These are phyloP conservation scores for Trichoderma sp. DNA, from an alignment of 2,329 filamentous ascomycete genomes.

Conservation along the genomic window DNA sequence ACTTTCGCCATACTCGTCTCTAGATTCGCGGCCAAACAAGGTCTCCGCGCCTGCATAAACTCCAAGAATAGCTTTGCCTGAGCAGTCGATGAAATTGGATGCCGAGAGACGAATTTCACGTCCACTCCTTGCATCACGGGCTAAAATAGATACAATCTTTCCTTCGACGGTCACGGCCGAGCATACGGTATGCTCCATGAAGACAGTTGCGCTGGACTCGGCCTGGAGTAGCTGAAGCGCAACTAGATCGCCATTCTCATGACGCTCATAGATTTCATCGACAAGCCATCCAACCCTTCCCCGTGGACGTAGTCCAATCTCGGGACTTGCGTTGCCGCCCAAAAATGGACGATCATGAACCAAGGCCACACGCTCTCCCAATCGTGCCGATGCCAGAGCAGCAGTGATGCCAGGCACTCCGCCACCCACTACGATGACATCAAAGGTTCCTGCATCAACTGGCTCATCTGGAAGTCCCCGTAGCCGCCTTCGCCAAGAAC, in stretches of 20 bases:
- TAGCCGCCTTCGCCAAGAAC: not conserved
- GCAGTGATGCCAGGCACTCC: not conserved
- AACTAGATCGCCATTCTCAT: not conserved
- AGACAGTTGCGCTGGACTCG: not conserved
- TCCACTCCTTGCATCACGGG: not conserved
- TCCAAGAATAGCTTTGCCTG: conserved; percentile 2
- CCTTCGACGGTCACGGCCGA: not conserved
- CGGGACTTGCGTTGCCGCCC: conserved; percentile 9
- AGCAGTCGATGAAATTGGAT: not conserved
- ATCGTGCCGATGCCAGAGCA: not conserved
- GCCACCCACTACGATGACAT: not conserved
- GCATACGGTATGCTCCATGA: not conserved
- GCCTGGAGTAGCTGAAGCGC: not conserved
- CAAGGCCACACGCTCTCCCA: not conserved
- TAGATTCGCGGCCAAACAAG: not conserved
- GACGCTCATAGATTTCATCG: conserved; percentile 8
- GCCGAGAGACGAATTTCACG: not conserved
- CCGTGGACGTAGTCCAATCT: conserved; percentile 2
- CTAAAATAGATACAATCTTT: not conserved
- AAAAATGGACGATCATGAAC: conserved; percentile 1
- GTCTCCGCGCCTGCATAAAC: not conserved
- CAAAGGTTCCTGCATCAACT: not conserved
- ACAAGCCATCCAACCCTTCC: not conserved
- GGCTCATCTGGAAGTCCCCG: not conserved
- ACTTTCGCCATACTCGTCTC: not conserved